Base-by-base conservation (phyloP, 805 yeast genomes). In the Ogataea minuta region DNA sequence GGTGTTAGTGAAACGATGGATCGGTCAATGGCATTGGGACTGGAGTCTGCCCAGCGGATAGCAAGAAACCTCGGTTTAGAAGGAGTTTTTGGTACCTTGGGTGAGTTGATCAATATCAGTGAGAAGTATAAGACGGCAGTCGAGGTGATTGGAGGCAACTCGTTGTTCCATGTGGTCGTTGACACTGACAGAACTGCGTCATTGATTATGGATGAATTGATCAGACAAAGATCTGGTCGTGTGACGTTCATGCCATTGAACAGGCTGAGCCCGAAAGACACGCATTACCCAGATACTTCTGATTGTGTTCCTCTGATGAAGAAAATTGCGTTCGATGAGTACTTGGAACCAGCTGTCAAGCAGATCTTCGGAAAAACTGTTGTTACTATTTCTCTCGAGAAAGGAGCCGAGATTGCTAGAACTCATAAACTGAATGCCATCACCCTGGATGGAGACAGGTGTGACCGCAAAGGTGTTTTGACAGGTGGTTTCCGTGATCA, bases 241-340 rank as follows among this genome's bases (percentile, higher is more conserved):
- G 90, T 85, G 0, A 88, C 98, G 0, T 89, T 93, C 52, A 80
- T 93, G 68, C 98, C 99, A 1, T 65, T 93, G 46, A 87, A 89
- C 56, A 70, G 95, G 50, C 54, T 93, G 11, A 49, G 59, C 6
- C 67, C 72, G 15, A 54, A 59, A 23, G 56, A 60, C 8, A 60
- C 70, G 11, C 52, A 55, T 3, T 84, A 79, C 52, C 95, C 96
- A 1, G 76, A 74, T 9, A 67, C 75, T 12, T 77, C 70, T 37
- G 81, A 79, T 31, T 82, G 78, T 39, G 81, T 90, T 21, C 95
- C 97, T 0, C 67, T 93, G 44, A 74, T 88, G 28, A 77, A 79
- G 49, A 86, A 88, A 57, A 70, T 91, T 34, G 80, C 80, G 31
- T 81, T 62, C 52, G 82, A 77, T 38, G 66, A 71, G 1, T 68